These are phyloP conservation scores for Magnaporthiopsis rhizophila DNA, from an alignment of 2,329 filamentous ascomycete species.

Conservation along the genomic window DNA sequence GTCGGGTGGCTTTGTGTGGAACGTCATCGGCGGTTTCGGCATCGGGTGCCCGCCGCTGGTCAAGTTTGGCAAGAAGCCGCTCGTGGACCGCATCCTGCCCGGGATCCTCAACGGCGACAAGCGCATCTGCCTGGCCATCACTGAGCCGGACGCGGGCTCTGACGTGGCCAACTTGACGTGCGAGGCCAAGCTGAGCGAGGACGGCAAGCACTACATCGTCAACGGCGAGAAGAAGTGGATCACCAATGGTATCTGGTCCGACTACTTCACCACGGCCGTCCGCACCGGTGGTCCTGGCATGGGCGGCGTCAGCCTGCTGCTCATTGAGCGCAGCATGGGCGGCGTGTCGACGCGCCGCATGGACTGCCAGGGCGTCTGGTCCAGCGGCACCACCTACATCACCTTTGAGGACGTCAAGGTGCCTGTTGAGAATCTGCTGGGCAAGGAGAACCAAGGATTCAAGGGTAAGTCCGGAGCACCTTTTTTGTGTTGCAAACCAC, in stretches of 20 bases:
- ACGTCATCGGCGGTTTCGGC: slow-evolving; percentile 90
- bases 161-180: slow-evolving; percentile 95
- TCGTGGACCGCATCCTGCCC: slow-evolving; percentile 82
- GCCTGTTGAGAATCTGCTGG: slow-evolving; percentile 95
- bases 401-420: slow-evolving; percentile 99
- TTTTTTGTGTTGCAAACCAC: background rate
- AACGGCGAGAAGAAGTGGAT: slow-evolving; percentile 99
- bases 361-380: slow-evolving; percentile 98
- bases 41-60: slow-evolving; percentile 88
- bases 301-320: slow-evolving; percentile 83
- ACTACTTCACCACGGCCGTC: slow-evolving; percentile 97
- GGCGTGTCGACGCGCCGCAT: slow-evolving; percentile 90
- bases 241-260: slow-evolving; percentile 92
- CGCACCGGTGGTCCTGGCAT: slow-evolving; percentile 83
- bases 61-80: slow-evolving; percentile 80
- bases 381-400: slow-evolving; percentile 89
- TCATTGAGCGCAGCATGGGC: slow-evolving; percentile 78
- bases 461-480: slow-evolving; percentile 44
- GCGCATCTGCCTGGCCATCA: slow-evolving; percentile 95
- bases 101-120: slow-evolving; percentile 87
- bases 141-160: slow-evolving; percentile 88
- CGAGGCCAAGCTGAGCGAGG: slow-evolving; percentile 88
- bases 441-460: slow-evolving; percentile 98
- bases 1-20: slow-evolving; percentile 94
- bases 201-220: slow-evolving; percentile 98